phyloP scores from a whole-genome alignment of 106 monocot genomes.

The Amphibolis antarctica region DNA sequence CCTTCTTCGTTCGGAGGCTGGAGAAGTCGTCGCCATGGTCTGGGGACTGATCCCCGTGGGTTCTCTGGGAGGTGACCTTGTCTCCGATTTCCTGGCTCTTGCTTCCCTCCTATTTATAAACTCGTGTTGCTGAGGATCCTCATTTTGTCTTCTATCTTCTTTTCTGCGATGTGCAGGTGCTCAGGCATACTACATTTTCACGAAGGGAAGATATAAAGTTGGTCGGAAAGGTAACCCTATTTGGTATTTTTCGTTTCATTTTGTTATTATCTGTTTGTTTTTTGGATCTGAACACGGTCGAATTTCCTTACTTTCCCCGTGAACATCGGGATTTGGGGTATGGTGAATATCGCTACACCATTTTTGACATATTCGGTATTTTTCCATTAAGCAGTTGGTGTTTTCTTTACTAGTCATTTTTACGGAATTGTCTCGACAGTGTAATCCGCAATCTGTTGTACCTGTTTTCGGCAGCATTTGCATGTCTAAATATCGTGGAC shows the following conservation, averaged over 20 bases:
- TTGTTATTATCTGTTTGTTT: background rate
- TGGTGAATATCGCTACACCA: background rate
- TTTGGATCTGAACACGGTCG: background rate
- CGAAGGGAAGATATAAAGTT: conserved; percentile 68
- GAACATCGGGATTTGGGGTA: background rate
- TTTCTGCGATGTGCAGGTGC: conserved; percentile 25
- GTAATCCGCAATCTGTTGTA: too few relatives aligned
- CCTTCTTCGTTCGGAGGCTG: too few relatives aligned
- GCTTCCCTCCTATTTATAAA: background rate
- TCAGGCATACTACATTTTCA: conserved; percentile 74
- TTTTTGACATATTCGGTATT: background rate
- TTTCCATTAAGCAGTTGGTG: background rate
- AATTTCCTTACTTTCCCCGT: background rate
- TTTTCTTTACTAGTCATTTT: too few relatives aligned
- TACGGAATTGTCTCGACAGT: too few relatives aligned
- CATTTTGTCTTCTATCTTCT: background rate
- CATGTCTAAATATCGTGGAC: background rate
- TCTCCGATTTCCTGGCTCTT: background rate
- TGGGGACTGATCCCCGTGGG: conserved; percentile 54
- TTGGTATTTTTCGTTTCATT: background rate
- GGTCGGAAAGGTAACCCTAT: conserved; percentile 69
- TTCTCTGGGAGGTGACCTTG: conserved; percentile 35
- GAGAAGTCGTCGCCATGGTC: conserved; percentile 47
- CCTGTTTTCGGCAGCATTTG: background rate
- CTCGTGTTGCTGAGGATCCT: background rate